phyloP scores from a whole-genome alignment of 2,329 filamentous ascomycete species.

The Fusarium oxysporum region DNA sequence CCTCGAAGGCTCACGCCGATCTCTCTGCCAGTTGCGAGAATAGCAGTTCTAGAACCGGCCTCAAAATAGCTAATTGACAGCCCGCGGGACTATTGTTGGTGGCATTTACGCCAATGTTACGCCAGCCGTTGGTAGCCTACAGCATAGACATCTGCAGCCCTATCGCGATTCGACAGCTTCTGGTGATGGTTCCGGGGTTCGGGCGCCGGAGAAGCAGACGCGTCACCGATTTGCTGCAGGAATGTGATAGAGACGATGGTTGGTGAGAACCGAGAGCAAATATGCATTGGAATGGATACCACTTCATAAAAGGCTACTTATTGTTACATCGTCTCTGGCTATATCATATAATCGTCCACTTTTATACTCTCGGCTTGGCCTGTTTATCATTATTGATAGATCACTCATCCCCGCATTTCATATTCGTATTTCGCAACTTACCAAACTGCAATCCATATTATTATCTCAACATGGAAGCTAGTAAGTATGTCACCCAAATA shows the following conservation, averaged over 20 bases:
- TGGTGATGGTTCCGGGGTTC: not conserved
- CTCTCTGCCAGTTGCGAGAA: not conserved
- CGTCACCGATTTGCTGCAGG: not conserved
- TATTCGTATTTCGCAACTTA: not conserved
- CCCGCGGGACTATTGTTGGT: accelerated
- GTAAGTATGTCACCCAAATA: not conserved
- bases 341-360: not conserved
- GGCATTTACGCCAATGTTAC: accelerated
- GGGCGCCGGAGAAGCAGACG: not conserved
- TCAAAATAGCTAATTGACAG: not conserved
- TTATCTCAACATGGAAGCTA: not conserved
- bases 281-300: not conserved
- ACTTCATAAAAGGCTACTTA: not conserved
- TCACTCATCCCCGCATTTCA: no score
- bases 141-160: not conserved
- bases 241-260: no score
- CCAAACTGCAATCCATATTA: accelerated
- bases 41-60: not conserved
- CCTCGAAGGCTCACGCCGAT: no score
- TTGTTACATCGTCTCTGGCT: not conserved
- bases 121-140: not conserved
- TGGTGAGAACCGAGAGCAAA: not conserved
- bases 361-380: not conserved
- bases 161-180: not conserved
- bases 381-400: accelerated